Conservation (phyloP, 208 protist genomes). For the Crithidia mellificae region DNA sequence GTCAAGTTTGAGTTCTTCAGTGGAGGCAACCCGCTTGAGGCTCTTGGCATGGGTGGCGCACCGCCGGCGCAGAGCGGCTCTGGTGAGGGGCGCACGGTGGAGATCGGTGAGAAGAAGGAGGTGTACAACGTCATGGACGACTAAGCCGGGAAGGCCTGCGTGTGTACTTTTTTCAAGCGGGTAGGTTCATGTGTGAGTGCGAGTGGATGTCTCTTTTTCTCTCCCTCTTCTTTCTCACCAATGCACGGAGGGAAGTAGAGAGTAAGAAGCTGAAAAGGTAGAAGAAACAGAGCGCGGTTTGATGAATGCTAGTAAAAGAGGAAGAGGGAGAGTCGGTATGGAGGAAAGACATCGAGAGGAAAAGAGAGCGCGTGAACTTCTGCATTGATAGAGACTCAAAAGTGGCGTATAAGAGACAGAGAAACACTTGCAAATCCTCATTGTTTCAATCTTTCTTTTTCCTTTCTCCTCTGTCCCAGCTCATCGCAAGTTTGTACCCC, state of each 20-base stretch:
- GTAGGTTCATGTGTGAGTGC: no score
- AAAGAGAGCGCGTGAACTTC: no score
- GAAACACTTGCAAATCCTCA: not conserved
- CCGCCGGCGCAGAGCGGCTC: not conserved
- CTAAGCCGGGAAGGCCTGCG: no score
- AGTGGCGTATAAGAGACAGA: not conserved
- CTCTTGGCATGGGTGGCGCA: constrained; percentile 40
- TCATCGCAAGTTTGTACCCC: not conserved
- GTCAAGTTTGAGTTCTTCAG: constrained; percentile 48
- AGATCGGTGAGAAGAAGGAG: constrained; percentile 51
- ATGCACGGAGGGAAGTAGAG: no score
- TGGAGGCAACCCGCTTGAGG: constrained; percentile 62
- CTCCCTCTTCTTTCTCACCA: no score
- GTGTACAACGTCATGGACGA: constrained; percentile 62
- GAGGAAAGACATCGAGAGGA: no score
- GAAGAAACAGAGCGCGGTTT: no score
- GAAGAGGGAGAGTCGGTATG: no score
- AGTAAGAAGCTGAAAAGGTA: not conserved
- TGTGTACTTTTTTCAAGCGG: no score
- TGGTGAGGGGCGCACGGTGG: constrained; percentile 19
- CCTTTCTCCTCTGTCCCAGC: not conserved
- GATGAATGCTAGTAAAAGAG: no score
- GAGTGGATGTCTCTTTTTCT: no score
- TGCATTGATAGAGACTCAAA: no score
- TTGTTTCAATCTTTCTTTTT: not conserved